Base-by-base conservation (phyloP, 371 early-diverging fungal species). In the Mucor ambiguus region DNA sequence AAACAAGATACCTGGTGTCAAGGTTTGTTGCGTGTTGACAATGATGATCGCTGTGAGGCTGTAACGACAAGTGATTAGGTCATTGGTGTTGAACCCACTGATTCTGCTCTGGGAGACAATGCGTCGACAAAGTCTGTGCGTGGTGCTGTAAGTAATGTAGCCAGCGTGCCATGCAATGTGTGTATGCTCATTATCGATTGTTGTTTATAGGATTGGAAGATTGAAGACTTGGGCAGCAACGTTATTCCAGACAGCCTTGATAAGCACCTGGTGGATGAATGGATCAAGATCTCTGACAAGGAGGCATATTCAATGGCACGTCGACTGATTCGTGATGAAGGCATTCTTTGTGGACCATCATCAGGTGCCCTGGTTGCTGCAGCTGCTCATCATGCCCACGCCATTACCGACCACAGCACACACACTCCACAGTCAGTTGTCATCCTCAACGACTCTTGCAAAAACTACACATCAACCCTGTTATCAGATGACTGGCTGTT, bases 191-290 rank as follows among this genome's bases (percentile, higher is more conserved):
- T 49, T 4, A 6, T 8, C 20, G 9, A 44, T 3, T 14, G n/a
- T 1, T 33, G 35, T 49, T 4, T 60, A 2, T n/a, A 86, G 65
- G 85, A 85, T 38, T 92, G 93, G 90, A 84, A 85, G 54, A 74
- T 93, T 24, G 94, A 93, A 71, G 93, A 93, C 62, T 76, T 92
- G 20, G 94, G 94, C 4, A 88, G 83, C 57, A 87, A 82, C 56
- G 87, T 88, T 75, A 80, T 88, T 0, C 92, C 93, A 11, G 64
- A 75, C 3, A 78, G 85, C 3, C 66, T 93, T 37, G 85, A 87
- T 38, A 73, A 69, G n/a, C 60, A 67, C 3, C 59, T 84, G 20
- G 81, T 93, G 1, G 94, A 93, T 65, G 76, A 74, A 61, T 93
- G 93, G 93, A 67, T 88, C 49, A 85, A 90, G 64, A 79, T 92